phyloP scores from a whole-genome alignment of 768 basidiomycete genomes.

The Coprinellus micaceus region DNA sequence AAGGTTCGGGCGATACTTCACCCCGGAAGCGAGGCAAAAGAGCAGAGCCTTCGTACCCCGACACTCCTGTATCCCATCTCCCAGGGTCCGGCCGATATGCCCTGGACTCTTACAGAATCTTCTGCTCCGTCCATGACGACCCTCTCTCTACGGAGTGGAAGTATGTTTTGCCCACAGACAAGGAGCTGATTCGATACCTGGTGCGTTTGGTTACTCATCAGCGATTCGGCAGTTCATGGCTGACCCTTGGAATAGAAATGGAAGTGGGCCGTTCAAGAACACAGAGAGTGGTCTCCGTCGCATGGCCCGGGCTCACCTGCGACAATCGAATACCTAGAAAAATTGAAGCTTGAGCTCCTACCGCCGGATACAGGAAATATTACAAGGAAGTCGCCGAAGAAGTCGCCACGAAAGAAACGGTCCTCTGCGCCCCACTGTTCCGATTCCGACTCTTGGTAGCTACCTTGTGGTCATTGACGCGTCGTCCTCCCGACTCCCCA shows the following conservation, averaged over 20 bases:
- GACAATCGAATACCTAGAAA: slow-evolving; percentile 34
- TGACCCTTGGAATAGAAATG: slow-evolving; percentile 47
- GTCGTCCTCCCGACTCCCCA: too few relatives aligned
- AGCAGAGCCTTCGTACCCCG: slow-evolving; percentile 34
- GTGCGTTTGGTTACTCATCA: too few relatives aligned
- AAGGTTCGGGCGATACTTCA: neutral
- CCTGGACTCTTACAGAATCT: slow-evolving; percentile 73
- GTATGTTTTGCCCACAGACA: slow-evolving; percentile 58
- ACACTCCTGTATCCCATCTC: slow-evolving; percentile 51
- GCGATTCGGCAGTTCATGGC: too few relatives aligned
- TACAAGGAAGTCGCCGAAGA: too few relatives aligned
- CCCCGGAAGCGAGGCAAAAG: slow-evolving; percentile 6
- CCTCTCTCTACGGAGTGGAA: slow-evolving; percentile 54
- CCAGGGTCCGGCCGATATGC: slow-evolving; percentile 71
- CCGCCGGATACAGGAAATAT: neutral
- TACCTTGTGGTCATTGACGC: too few relatives aligned
- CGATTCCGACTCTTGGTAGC: too few relatives aligned
- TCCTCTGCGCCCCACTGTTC: too few relatives aligned
- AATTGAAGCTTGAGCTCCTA: slow-evolving; percentile 36
- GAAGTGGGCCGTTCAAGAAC: slow-evolving; percentile 65
- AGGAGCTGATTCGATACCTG: slow-evolving; percentile 64
- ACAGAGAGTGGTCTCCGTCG: slow-evolving; percentile 47
- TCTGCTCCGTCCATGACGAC: slow-evolving; percentile 39
- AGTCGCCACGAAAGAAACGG: too few relatives aligned
- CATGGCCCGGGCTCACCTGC: slow-evolving; percentile 38